Conservation (phyloP, 2,329 filamentous ascomycete genomes). For the Fusarium tricinctum region DNA sequence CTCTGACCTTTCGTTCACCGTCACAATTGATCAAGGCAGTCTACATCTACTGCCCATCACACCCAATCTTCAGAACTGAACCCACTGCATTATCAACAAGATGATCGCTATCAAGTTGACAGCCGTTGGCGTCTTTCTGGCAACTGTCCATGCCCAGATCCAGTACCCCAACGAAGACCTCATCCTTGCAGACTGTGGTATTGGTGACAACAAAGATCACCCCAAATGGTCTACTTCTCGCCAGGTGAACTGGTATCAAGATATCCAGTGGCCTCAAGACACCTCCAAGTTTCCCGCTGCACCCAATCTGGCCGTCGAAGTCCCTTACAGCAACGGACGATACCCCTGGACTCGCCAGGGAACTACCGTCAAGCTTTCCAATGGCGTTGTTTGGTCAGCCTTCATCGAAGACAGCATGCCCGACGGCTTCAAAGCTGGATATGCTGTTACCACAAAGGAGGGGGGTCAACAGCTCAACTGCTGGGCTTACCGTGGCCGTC, state of each 20-base stretch:
- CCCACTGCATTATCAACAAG: not conserved
- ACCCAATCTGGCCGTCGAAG: constrained; percentile 57
- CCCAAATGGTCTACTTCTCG: constrained; percentile 60
- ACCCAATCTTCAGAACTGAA: not conserved
- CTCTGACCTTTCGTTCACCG: not conserved
- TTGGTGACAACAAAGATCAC: constrained; percentile 58
- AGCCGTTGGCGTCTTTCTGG: constrained; percentile 45
- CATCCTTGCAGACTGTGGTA: constrained; percentile 59
- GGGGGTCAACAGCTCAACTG: constrained; percentile 57
- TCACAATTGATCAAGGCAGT: not conserved
- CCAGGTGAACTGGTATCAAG: constrained; percentile 61
- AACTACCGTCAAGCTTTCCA: constrained; percentile 56
- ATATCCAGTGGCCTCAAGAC: constrained; percentile 55
- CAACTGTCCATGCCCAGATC: constrained; percentile 41
- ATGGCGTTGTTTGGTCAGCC: constrained; percentile 58
- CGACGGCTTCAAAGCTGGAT: constrained; percentile 58
- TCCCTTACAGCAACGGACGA: constrained; percentile 56
- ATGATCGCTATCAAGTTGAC: constrained; percentile 49
- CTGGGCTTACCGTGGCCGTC: constrained; percentile 59
- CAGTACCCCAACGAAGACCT: constrained; percentile 55
- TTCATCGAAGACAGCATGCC: constrained; percentile 60
- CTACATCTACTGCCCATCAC: not conserved
- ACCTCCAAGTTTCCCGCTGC: constrained; percentile 54
- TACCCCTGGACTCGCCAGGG: constrained; percentile 58
- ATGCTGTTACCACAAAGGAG: constrained; percentile 58